These are phyloP conservation scores for Metschnikowia cubensis DNA, from an alignment of 805 yeast species.

Conservation along the genomic window DNA sequence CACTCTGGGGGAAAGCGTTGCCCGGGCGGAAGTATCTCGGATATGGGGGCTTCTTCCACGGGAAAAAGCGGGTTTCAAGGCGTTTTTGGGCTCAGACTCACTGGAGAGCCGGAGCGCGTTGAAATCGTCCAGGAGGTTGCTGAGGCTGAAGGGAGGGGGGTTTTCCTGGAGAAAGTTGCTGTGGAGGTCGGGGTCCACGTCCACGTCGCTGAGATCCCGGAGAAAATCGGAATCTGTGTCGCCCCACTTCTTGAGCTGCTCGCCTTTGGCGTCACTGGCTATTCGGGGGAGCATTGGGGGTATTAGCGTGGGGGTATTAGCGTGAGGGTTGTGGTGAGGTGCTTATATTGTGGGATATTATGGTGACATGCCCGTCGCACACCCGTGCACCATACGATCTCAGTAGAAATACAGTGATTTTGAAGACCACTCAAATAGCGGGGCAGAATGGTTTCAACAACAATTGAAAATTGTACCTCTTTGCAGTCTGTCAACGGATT, in stretches of 20 bases:
- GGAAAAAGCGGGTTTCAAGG: constrained; percentile 1
- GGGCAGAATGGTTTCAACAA: no score
- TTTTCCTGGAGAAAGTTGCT: not conserved
- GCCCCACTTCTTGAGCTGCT: constrained; percentile 12
- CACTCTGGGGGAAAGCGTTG: constrained; percentile 5
- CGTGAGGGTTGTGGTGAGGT: not conserved
- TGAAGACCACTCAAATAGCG: no score
- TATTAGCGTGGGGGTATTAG: not conserved
- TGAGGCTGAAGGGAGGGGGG: constrained; percentile 1
- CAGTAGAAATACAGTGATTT: no score
- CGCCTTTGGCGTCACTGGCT: not conserved
- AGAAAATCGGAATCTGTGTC: constrained; percentile 9
- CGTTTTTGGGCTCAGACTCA: not conserved
- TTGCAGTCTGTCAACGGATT: no score
- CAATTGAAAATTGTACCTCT: no score
- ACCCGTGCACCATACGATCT: no score
- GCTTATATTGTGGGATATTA: no score
- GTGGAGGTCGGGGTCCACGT: not conserved
- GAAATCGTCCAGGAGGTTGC: constrained; percentile 3
- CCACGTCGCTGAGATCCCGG: constrained; percentile 6
- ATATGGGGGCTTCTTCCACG: constrained; percentile 6
- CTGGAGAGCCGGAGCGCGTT: constrained; percentile 3
- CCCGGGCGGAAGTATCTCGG: not conserved
- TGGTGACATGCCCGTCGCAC: no score
- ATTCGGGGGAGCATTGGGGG: not conserved